A percentile compares a stretch with the other conserved stretches of the same genome.
Conservation (phyloP, 2,329 filamentous ascomycete species). For the Xylariaceae sp. region DNA sequence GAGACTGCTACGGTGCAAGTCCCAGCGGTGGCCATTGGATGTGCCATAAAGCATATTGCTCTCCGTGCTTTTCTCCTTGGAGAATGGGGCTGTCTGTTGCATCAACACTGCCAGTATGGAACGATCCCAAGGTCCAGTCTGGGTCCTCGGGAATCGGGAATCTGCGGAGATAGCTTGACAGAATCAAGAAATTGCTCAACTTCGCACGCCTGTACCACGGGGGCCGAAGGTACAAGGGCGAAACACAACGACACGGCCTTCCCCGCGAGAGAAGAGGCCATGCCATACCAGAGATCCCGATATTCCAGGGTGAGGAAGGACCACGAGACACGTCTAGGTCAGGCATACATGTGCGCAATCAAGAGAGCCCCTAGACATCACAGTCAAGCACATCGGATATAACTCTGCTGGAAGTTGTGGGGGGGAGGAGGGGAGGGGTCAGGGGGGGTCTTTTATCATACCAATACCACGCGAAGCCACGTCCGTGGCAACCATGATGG, state of each 20-base stretch:
- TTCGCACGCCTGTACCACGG: slow-evolving; percentile 67
- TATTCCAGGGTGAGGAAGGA: slow-evolving; percentile 74
- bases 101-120: slow-evolving; percentile 49
- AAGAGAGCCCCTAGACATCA: slow-evolving; percentile 82
- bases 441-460: slow-evolving; percentile 68
- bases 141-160: slow-evolving; percentile 52
- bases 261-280: slow-evolving; percentile 24
- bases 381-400: slow-evolving; percentile 76
- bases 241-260: slow-evolving; percentile 69
- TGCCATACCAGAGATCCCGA: slow-evolving; percentile 74
- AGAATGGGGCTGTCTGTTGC: slow-evolving; percentile 57
- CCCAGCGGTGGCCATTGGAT: slow-evolving; percentile 47
- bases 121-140: slow-evolving; percentile 45
- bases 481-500: slow-evolving; percentile 99
- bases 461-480: slow-evolving; percentile 99
- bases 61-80: slow-evolving; percentile 49
- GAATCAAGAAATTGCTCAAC: slow-evolving; percentile 69
- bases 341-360: slow-evolving; percentile 83
- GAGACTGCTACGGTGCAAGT: slow-evolving; percentile 53
- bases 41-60: slow-evolving; percentile 43
- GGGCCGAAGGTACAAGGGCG: slow-evolving; percentile 64
- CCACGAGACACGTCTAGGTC: slow-evolving; percentile 78
- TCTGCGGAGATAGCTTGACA: slow-evolving; percentile 63
- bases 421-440: slow-evolving; percentile 34
- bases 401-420: slow-evolving; percentile 53